Percentiles rank a stretch among this genome's conserved stretches.
Conservation (phyloP, 805 yeast genomes). For the Metschnikowia lunata region DNA sequence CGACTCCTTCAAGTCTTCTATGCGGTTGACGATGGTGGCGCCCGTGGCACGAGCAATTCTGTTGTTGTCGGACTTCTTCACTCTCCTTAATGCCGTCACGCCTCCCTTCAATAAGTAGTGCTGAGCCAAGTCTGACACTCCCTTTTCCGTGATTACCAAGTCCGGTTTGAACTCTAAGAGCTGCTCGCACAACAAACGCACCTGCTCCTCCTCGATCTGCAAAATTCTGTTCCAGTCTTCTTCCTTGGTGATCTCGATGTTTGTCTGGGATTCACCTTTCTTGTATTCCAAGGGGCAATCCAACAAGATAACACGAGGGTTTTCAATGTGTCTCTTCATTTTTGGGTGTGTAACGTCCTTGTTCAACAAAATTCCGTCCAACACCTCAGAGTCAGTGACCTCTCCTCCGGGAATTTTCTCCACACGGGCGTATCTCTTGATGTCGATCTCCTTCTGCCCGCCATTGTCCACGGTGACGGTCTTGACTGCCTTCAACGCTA, state of each 20-base stretch:
- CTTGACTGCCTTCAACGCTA: slow-evolving; percentile 83
- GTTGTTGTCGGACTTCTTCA: slow-evolving; percentile 91
- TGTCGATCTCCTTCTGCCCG: slow-evolving; percentile 78
- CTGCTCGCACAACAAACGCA: slow-evolving; percentile 78
- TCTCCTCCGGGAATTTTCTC: slow-evolving; percentile 99
- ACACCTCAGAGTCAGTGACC: slow-evolving; percentile 79
- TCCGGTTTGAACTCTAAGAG: slow-evolving; percentile 84
- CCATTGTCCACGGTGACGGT: slow-evolving; percentile 64
- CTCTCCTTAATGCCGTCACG: slow-evolving; percentile 88
- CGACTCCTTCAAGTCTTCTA: slow-evolving; percentile 86
- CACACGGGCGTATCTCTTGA: slow-evolving; percentile 85
- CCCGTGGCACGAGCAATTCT: slow-evolving; percentile 97
- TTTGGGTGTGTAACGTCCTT: slow-evolving; percentile 99
- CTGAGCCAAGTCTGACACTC: slow-evolving; percentile 96
- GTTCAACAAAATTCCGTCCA: slow-evolving; percentile 89
- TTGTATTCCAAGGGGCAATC: slow-evolving; percentile 98
- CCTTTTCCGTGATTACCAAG: slow-evolving; percentile 94
- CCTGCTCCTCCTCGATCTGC: slow-evolving; percentile 97
- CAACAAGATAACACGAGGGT: slow-evolving; percentile 82
- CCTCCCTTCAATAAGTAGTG: slow-evolving; percentile 93
- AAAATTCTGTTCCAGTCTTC: slow-evolving; percentile 93
- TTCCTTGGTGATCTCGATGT: slow-evolving; percentile 93
- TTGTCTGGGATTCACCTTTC: slow-evolving; percentile 98
- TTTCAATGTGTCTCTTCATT: slow-evolving; percentile 85
- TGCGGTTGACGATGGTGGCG: slow-evolving; percentile 92